These are phyloP conservation scores for Lonicera japonica DNA, from an alignment of 129 eudicot species.

Conservation along the genomic window DNA sequence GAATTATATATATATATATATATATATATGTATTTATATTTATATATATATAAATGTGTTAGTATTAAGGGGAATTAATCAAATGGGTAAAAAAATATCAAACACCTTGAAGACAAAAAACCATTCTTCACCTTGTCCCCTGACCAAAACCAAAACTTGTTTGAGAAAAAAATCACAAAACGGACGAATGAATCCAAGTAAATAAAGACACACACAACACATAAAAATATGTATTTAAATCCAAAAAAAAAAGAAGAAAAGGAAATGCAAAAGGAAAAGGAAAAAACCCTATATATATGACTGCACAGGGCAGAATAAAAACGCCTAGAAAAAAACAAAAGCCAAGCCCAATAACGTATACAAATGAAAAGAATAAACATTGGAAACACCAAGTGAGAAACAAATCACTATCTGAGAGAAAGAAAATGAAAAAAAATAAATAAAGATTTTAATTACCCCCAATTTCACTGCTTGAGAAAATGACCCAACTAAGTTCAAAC, in stretches of 20 bases:
- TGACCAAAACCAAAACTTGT: constrained; percentile 25
- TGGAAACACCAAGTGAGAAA: constrained; percentile 19
- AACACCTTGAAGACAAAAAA: constrained; percentile 30
- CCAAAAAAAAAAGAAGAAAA: constrained; percentile 25
- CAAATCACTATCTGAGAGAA: constrained; percentile 16
- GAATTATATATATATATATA: not conserved
- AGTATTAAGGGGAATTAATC: constrained; percentile 3
- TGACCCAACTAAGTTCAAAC: constrained; percentile 13
- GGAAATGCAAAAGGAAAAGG: constrained; percentile 17
- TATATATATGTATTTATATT: not conserved
- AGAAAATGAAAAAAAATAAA: no score
- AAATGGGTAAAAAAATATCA: constrained; percentile 25
- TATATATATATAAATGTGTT: not conserved
- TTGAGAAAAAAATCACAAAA: constrained; percentile 25
- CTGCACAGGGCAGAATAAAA: constrained; percentile 49
- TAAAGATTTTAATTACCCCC: not conserved
- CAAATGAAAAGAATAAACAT: constrained; percentile 29
- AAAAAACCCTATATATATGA: constrained; percentile 4
- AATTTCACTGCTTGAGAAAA: constrained; percentile 26
- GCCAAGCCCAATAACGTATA: constrained; percentile 4
- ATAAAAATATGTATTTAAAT: constrained; percentile 1
- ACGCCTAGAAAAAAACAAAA: constrained; percentile 50
- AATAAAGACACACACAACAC: constrained; percentile 35
- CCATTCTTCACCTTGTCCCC: constrained; percentile 39
- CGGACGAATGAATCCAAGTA: constrained; percentile 34